Evolutionary conservation across 441 rosid genomes (phyloP), one percentile per base, ranked within the genome.

Genomic region (Syzygium malaccense): DNA sequence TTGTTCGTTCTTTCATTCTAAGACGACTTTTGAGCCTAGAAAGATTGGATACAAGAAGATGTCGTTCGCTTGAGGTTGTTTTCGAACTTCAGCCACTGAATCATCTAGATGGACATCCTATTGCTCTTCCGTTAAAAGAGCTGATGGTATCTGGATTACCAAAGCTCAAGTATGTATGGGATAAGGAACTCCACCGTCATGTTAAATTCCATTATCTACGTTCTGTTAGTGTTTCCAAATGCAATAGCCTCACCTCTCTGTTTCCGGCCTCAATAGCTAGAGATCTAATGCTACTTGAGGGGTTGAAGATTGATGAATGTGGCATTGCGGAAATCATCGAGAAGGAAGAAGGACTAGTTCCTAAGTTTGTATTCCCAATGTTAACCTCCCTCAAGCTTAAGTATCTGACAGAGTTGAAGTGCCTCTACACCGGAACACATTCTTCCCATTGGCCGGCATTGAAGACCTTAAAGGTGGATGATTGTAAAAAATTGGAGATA

Each of bases 31-130:
- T 5, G 8, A 13, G 2, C 32, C 2, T 60, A 18, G 66, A 60
- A 60, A 13, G 32, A 0, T 60, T 60, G 32, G 0, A 13, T 4
- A 18, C 3, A 28, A 0, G 0, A 0, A 1, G 0, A 1, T 60
- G 18, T 0, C 0, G 8, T 60, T 60, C 0, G 8, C 66, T 60
- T 60, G 7, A 60, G 28, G 66, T 60, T 0, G 0, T 28, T 28
- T 60, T 60, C 2, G 0, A 28, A 28, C 7, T 3, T 60, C 32
- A 28, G 8, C 32, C 18, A 28, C 0, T 0, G 2, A 0, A 28
- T 28, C 32, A 32, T 60, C 66, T 0, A 28, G 2, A 1, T 60
- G 33, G 33, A 3, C 8, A 14, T 60, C 7, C 32, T 2, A 3
- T 7, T 6, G 0, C 17, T 60, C 0, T 6, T 28, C 18, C 32